Conservation (phyloP, 306 rosid species). For the Cucumis hystrix region DNA sequence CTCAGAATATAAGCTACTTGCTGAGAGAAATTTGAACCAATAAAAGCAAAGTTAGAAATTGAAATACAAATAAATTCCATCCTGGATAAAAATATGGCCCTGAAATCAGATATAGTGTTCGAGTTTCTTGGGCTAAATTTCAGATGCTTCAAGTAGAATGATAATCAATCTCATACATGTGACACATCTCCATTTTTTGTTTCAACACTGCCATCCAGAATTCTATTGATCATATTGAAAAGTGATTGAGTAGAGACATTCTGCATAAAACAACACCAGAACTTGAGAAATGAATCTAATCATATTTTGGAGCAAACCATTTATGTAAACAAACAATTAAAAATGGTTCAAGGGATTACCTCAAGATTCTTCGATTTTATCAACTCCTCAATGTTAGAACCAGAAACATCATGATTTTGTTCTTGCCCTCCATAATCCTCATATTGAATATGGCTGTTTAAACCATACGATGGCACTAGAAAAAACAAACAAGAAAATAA, state of each 20-base stretch:
- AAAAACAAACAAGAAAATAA: slow-evolving; percentile 5
- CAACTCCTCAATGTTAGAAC: slow-evolving; percentile 46
- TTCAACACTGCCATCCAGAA: slow-evolving; percentile 52
- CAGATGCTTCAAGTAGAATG: background rate
- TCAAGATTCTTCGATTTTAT: slow-evolving; percentile 58
- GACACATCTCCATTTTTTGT: slow-evolving; percentile 54
- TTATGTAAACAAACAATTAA: slow-evolving; percentile 6
- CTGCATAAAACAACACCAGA: slow-evolving; percentile 39
- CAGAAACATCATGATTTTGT: slow-evolving; percentile 34
- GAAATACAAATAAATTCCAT: background rate
- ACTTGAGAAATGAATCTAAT: slow-evolving; percentile 17
- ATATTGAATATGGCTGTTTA: slow-evolving; percentile 15
- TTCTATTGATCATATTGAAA: slow-evolving; percentile 44
- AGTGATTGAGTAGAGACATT: slow-evolving; percentile 55
- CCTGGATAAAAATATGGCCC: background rate
- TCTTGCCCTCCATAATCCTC: slow-evolving; percentile 38
- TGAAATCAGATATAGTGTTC: slow-evolving; percentile 18
- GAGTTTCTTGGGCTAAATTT: slow-evolving; percentile 5
- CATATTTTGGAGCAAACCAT: background rate
- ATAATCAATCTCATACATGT: slow-evolving; percentile 44
- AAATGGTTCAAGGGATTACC: slow-evolving; percentile 32
- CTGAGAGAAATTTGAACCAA: slow-evolving; percentile 32
- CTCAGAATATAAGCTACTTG: slow-evolving; percentile 52
- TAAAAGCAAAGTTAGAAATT: background rate
- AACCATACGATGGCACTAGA: slow-evolving; percentile 36